These are phyloP conservation scores for Luvunga scandens DNA, from an alignment of 345 rosid genomes.

Conservation along the genomic window DNA sequence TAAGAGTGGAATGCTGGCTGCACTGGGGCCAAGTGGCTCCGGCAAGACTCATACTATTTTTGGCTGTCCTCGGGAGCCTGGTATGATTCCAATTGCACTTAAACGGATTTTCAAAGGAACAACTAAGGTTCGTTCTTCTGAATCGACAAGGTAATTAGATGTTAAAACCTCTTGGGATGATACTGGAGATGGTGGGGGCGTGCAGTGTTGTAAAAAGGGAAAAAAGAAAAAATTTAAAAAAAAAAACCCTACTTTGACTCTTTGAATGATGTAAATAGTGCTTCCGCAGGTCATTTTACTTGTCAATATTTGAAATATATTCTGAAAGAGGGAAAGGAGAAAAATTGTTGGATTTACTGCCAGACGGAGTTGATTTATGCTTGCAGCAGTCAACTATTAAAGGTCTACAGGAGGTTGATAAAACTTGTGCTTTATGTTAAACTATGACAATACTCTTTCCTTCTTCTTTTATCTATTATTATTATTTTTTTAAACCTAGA, in stretches of 20 bases:
- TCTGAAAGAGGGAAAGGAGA: conserved; percentile 80
- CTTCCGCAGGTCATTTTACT: conserved; percentile 46
- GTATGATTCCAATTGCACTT: conserved; percentile 71
- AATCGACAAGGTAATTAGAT: conserved; percentile 42
- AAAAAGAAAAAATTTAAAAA: no score
- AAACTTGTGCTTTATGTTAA: not conserved
- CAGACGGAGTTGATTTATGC: conserved; percentile 56
- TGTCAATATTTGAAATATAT: conserved; percentile 80
- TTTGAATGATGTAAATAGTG: not conserved
- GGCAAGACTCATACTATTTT: conserved; percentile 94
- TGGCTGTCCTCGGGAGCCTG: conserved; percentile 68
- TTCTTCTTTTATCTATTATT: not conserved
- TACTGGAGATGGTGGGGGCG: not conserved
- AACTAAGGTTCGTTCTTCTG: conserved; percentile 10
- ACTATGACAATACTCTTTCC: not conserved
- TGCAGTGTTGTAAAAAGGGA: not conserved
- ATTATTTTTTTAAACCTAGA: not conserved
- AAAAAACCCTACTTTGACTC: not conserved
- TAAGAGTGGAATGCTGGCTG: conserved; percentile 82
- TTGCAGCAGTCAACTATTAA: conserved; percentile 66
- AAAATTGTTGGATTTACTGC: conserved; percentile 60
- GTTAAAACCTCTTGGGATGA: not conserved
- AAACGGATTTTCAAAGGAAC: conserved; percentile 47
- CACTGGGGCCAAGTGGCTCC: conserved; percentile 86
- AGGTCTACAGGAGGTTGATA: conserved; percentile 71